These are phyloP conservation scores for Kurtzmaniella quercitrusa DNA, from an alignment of 1,139 yeast genomes.

Conservation along the genomic window DNA sequence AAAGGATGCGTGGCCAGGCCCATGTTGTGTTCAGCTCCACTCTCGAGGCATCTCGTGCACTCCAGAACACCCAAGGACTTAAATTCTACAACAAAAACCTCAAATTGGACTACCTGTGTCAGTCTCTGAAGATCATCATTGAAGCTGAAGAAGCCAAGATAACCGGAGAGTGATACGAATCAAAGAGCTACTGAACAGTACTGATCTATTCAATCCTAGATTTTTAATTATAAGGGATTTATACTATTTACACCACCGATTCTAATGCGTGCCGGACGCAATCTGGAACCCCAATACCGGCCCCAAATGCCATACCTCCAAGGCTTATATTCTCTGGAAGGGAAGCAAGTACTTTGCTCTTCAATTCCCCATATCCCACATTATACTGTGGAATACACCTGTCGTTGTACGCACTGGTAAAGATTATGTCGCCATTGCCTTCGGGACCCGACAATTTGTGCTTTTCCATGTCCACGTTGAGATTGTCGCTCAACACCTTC, in stretches of 20 bases:
- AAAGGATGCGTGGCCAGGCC: slow-evolving; percentile 70
- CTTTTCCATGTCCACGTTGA: slow-evolving; percentile 41
- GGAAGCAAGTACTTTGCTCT: slow-evolving; percentile 20
- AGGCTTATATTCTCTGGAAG: slow-evolving; percentile 44
- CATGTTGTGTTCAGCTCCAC: slow-evolving; percentile 54
- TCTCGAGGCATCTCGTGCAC: slow-evolving; percentile 51
- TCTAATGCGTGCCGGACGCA: slow-evolving; percentile 64
- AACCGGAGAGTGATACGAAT: background rate
- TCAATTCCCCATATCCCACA: slow-evolving; percentile 61
- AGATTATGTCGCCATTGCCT: slow-evolving; percentile 24
- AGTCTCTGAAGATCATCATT: slow-evolving; percentile 6
- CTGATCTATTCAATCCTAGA: too few species aligned
- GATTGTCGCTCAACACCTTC: slow-evolving; percentile 44
- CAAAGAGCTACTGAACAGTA: background rate
- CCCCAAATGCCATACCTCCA: slow-evolving; percentile 82
- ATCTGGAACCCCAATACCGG: slow-evolving; percentile 88
- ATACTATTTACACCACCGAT: slow-evolving; percentile 1
- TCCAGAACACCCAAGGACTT: slow-evolving; percentile 44
- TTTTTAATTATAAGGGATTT: too few species aligned
- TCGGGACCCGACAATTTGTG: slow-evolving; percentile 15
- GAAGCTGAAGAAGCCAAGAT: background rate
- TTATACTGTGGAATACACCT: slow-evolving; percentile 80
- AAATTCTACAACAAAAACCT: slow-evolving; percentile 56
- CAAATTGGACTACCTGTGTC: slow-evolving; percentile 43
- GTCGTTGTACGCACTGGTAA: slow-evolving; percentile 32